Conservation (phyloP, 2,329 filamentous ascomycete species). For the Dichotomopilus funicola region DNA sequence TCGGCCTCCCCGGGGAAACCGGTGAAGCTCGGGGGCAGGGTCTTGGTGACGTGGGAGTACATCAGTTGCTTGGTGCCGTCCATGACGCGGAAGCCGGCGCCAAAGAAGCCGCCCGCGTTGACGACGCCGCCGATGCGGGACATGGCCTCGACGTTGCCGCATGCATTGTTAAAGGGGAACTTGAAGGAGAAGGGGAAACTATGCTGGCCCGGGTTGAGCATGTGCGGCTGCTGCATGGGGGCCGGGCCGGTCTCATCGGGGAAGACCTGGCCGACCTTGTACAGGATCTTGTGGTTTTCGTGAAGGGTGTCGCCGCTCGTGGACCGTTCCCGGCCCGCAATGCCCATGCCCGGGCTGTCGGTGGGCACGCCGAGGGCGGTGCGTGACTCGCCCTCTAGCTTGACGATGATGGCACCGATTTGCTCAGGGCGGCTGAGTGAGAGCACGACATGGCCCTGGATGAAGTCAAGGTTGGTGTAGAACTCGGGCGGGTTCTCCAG, state of each 20-base stretch:
- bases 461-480: conserved; percentile 73
- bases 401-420: conserved; percentile 68
- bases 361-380: conserved; percentile 54
- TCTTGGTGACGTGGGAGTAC: conserved; percentile 70
- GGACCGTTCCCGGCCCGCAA: conserved; percentile 30
- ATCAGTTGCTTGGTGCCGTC: conserved; percentile 57
- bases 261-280: conserved; percentile 67
- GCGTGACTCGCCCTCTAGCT: conserved; percentile 72
- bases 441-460: conserved; percentile 56
- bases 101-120: conserved; percentile 48
- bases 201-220: conserved; percentile 62
- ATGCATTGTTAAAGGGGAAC: conserved; percentile 69
- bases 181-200: conserved; percentile 75
- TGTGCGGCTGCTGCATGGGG: conserved; percentile 34
- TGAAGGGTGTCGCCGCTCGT: conserved; percentile 38
- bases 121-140: conserved; percentile 47
- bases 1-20: conserved; percentile 83
- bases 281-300: conserved; percentile 68
- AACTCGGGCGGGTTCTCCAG: conserved; percentile 62
- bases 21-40: conserved; percentile 81
- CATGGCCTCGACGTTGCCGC: conserved; percentile 49
- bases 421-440: conserved; percentile 59
- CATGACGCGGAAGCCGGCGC: conserved; percentile 52
- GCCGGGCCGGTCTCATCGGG: conserved; percentile 47
- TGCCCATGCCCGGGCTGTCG: conserved; percentile 29